phyloP scores from a whole-genome alignment of 179 eudicot species.

The Sideroxylon spinosum region DNA sequence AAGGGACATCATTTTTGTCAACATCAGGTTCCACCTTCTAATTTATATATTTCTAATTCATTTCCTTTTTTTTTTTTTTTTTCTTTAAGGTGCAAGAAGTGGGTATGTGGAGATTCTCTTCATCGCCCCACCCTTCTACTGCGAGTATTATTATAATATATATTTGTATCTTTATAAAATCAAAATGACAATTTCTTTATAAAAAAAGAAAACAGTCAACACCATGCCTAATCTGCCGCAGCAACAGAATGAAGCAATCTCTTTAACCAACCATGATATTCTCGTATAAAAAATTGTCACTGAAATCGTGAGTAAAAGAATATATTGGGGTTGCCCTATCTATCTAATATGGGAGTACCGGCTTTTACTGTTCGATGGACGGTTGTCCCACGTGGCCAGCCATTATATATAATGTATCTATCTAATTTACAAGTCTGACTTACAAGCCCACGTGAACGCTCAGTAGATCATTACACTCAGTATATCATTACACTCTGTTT shows the following conservation, averaged over 20 bases:
- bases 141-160: neutral
- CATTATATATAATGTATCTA: too few species aligned
- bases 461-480: too few species aligned
- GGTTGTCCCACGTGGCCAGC: too few species aligned
- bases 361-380: too few species aligned
- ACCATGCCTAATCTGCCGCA: neutral
- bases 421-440: too few species aligned
- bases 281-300: too few species aligned
- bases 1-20: conserved; percentile 17
- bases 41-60: neutral
- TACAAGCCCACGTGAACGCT: too few species aligned
- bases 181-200: neutral
- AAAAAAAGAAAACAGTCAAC: neutral
- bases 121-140: neutral
- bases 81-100: neutral
- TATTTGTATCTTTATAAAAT: neutral
- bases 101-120: conserved; percentile 21
- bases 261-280: neutral
- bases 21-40: conserved; percentile 21
- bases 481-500: too few species aligned
- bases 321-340: too few species aligned
- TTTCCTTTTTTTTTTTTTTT: neutral
- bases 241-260: conserved; percentile 6
- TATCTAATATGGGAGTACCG: too few species aligned
- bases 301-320: too few species aligned